A percentile compares a stretch with the other conserved stretches of the same genome.
These are phyloP conservation scores for Xenoacremonium recifei DNA, from an alignment of 2,329 filamentous ascomycete genomes.

Conservation along the genomic window DNA sequence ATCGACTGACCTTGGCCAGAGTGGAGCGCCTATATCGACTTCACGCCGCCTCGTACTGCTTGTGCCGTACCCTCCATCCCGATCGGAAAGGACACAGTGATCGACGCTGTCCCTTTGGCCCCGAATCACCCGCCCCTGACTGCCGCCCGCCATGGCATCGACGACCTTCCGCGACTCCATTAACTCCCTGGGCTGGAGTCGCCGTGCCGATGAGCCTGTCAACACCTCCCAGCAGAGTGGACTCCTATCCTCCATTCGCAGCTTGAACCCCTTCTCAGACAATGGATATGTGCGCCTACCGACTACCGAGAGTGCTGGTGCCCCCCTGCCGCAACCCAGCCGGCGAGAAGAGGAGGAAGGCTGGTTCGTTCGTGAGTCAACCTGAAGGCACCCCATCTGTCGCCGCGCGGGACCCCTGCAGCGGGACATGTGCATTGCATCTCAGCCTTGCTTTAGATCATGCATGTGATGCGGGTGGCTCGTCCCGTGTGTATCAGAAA, in stretches of 20 bases:
- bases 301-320: slow-evolving; percentile 77
- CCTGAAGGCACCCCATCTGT: slow-evolving; percentile 20
- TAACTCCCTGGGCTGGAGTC: slow-evolving; percentile 92
- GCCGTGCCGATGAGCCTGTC: slow-evolving; percentile 76
- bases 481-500: slow-evolving; percentile 40
- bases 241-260: slow-evolving; percentile 77
- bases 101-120: slow-evolving; percentile 25
- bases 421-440: slow-evolving; percentile 45
- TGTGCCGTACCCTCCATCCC: slow-evolving; percentile 6
- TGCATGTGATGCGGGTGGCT: slow-evolving; percentile 42
- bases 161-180: slow-evolving; percentile 90
- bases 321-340: slow-evolving; percentile 79
- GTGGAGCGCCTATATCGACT: slow-evolving; percentile 3
- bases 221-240: slow-evolving; percentile 69
- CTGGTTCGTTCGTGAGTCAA: slow-evolving; percentile 87
- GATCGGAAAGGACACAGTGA: slow-evolving; percentile 20
- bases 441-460: slow-evolving; percentile 33
- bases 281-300: slow-evolving; percentile 89
- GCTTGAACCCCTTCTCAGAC: slow-evolving; percentile 82
- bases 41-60: not conserved
- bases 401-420: slow-evolving; percentile 39
- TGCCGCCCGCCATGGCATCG: slow-evolving; percentile 66
- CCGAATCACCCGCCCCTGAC: slow-evolving; percentile 17
- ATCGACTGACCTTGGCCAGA: slow-evolving; percentile 3
- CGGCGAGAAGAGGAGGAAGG: slow-evolving; percentile 92